phyloP scores from a whole-genome alignment of 768 basidiomycete species.

The Mycena crocata region DNA sequence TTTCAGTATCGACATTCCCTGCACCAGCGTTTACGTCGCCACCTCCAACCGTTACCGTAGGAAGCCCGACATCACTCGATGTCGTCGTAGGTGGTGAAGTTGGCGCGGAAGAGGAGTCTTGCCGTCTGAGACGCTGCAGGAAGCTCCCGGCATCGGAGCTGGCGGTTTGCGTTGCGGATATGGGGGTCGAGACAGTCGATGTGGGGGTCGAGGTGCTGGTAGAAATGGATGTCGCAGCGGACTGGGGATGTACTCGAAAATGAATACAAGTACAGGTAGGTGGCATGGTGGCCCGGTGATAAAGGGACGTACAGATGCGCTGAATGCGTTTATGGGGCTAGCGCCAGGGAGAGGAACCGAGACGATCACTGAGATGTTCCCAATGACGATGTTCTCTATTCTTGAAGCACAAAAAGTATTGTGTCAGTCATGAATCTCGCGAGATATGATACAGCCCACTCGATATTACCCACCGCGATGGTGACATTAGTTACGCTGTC shows the following conservation, averaged over 20 bases:
- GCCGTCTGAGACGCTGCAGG: constrained; percentile 29
- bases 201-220: constrained; percentile 25
- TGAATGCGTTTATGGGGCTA: constrained; percentile 34
- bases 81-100: constrained; percentile 12
- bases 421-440: too few species aligned
- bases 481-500: constrained; percentile 35
- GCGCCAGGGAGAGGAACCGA: constrained; percentile 35
- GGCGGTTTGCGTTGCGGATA: constrained; percentile 22
- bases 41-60: constrained; percentile 27
- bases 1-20: constrained; percentile 32
- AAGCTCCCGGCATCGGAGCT: constrained; percentile 8
- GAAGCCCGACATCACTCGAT: background rate
- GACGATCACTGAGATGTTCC: constrained; percentile 34
- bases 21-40: constrained; percentile 25
- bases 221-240: constrained; percentile 32
- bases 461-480: constrained; percentile 32
- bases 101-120: constrained; percentile 9
- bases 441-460: constrained; percentile 27
- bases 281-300: background rate
- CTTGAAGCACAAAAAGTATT: constrained; percentile 12
- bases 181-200: constrained; percentile 28
- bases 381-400: constrained; percentile 32
- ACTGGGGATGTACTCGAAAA: constrained; percentile 8
- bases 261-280: background rate
- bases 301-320: constrained; percentile 28